A percentile compares a stretch with the other conserved stretches of the same genome.
These are phyloP conservation scores for Phytophthora palmivora DNA, from an alignment of 352 stramenopile genomes.

Conservation along the genomic window DNA sequence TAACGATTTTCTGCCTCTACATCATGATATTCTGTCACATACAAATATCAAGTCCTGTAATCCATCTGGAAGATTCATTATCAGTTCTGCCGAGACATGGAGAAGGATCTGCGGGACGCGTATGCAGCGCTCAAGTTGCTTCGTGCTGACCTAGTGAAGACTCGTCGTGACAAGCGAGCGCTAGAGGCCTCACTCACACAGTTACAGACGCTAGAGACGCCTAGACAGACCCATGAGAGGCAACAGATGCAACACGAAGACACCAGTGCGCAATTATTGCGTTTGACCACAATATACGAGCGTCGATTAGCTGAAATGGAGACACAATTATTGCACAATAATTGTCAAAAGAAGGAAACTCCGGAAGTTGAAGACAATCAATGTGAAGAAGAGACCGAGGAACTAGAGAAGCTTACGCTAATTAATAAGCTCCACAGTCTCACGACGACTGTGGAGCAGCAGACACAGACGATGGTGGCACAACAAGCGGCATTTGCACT, in stretches of 20 bases:
- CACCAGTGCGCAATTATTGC: constrained; percentile 23
- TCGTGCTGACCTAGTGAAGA: constrained; percentile 48
- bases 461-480: constrained; percentile 26
- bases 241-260: constrained; percentile 45
- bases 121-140: constrained; percentile 57
- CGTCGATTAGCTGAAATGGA: constrained; percentile 23
- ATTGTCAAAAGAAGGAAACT: too few relatives aligned
- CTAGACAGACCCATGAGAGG: constrained; percentile 29
- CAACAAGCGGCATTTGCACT: constrained; percentile 29
- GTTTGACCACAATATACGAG: constrained; percentile 17
- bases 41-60: too few relatives aligned
- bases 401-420: constrained; percentile 29
- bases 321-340: constrained; percentile 11
- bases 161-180: constrained; percentile 39
- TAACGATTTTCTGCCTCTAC: too few relatives aligned
- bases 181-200: constrained; percentile 35
- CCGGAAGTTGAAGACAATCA: constrained; percentile 38
- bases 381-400: constrained; percentile 6
- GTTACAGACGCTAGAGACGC: constrained; percentile 19
- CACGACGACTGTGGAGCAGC: constrained; percentile 29
- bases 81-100: constrained; percentile 34
- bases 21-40: too few relatives aligned
- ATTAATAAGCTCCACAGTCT: constrained; percentile 33
- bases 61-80: too few relatives aligned
- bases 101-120: constrained; percentile 62